Base-by-base conservation (phyloP, 2,329 filamentous ascomycete genomes). In the Fusarium xylarioides region DNA sequence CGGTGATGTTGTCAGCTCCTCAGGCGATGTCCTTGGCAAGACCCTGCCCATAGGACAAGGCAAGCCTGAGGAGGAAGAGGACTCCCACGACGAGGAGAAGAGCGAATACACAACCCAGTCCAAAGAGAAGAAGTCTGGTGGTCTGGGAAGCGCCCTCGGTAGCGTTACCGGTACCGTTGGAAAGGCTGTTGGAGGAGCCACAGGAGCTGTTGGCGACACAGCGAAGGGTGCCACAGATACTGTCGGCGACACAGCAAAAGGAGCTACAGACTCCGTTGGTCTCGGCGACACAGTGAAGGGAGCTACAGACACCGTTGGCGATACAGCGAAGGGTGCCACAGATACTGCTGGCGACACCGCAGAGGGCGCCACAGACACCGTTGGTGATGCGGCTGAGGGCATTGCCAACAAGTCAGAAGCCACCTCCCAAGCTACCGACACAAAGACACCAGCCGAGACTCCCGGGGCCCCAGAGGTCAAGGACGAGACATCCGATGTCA, bases 1-100 rank as follows among this genome's bases (percentile, higher is more conserved):
- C 14, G 82, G 82, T 18, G 81, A 83, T 19, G 76, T 83, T 46
- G 74, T 83, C 52, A 80, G 75, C 71, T 76, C 76, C 46, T 73
- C 80, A 11, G 83, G 84, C 11, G 83, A 86, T 54, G 80, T 84
- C 43, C 78, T 85, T 26, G 85, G 84, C 63, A 83, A 85, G 74
- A 83, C 80, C 5, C 68, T 77, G 71, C 73, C 74, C 7, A 67
- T 85, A 73, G 82, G 60, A 55, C 70, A 73, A 58, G 66, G 44
- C 57, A 75, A 77, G 32, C 81, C 82, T 26, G 78, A 69, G 16
- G 71, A 70, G 32, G 62, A 70, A 9, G 70, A 63, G 47, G 72
- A 74, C 46, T 67, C 62, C 5, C 69, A 70, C 66, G 72, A 77
- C 9, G 76, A 78, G 46, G 69, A 76, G 50, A 61, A 82, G 66